Percentiles rank a stretch among this genome's conserved stretches.
phyloP scores from a whole-genome alignment of 2,329 filamentous ascomycete genomes.

The Zopfia rhizophila region DNA sequence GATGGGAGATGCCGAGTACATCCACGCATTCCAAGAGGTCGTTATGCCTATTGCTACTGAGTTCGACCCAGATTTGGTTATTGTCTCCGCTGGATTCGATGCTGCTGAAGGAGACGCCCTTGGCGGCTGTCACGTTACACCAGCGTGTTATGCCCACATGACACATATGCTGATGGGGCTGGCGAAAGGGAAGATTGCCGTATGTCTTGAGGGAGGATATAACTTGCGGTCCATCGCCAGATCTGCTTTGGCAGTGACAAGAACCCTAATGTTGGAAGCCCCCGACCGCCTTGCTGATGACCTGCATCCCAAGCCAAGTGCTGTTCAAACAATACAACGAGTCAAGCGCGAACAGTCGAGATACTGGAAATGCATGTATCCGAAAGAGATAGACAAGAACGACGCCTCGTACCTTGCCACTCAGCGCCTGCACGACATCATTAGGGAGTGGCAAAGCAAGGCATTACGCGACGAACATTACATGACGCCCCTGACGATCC shows the following conservation, averaged over 20 bases:
- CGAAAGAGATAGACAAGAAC: conserved; percentile 60
- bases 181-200: conserved; percentile 86
- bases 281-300: conserved; percentile 68
- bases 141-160: conserved; percentile 95
- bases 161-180: conserved; percentile 99
- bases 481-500: conserved; percentile 84
- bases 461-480: conserved; percentile 75
- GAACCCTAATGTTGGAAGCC: conserved; percentile 94
- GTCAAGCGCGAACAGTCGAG: conserved; percentile 69
- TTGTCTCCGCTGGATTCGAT: conserved; percentile 96
- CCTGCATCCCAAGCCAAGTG: conserved; percentile 59
- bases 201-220: conserved; percentile 95
- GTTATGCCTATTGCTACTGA: conserved; percentile 96
- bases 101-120: conserved; percentile 93
- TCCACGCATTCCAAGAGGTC: conserved; percentile 94
- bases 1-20: conserved; percentile 97
- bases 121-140: conserved; percentile 91
- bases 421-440: conserved; percentile 79
- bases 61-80: conserved; percentile 92
- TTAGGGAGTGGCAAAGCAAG: conserved; percentile 80
- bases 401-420: conserved; percentile 39
- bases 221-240: conserved; percentile 92
- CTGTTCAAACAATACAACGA: conserved; percentile 66
- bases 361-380: conserved; percentile 90
- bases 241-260: conserved; percentile 89